Base-by-base conservation (phyloP, 1,139 yeast genomes). In the Magnusiomyces sp. region DNA sequence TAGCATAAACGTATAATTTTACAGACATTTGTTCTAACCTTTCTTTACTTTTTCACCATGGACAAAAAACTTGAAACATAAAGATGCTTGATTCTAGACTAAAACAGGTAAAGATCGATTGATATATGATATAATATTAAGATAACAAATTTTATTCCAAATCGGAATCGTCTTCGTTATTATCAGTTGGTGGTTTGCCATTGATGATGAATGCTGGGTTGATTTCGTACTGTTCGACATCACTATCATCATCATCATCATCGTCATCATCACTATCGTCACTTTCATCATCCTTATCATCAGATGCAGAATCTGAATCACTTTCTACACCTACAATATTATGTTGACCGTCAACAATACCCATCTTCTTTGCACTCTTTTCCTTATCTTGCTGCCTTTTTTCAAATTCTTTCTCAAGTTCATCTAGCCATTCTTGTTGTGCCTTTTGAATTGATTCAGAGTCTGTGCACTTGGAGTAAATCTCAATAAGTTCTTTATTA, bases 391-490 rank as follows among this genome's bases (percentile, higher is more conserved):
- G 63, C 51, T 70, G 73, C 52, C 95, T 73, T 48, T 81, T 83
- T 54, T 75, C 75, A 23, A 77, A 78, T 59, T 87, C 97, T 49
- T 72, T 68, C 52, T 86, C 94, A 11, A 88, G 69, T 60, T 74
- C 73, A 29, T 72, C 78, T 58, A 90, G 68, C 87, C 95, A 92
- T 37, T 71, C 79, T 34, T 81, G 81, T 66, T 92, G 95, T 0
- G 92, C 96, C 44, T 64, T 68, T 49, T 75, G 71, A 0, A 94
- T 80, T 9, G 92, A 83, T 2, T 75, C 89, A 1, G 85, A 76
- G 60, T 92, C 96, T 0, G 90, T 80, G 65, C 98, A 92, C 43
- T 75, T 63, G 48, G 82, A 83, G 61, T 94, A 94, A 10, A 83
- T 64, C 49, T 80, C 83, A 27, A 94, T 62, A 36, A 94, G 70